phyloP scores from a whole-genome alignment of 257 asterid species.

The Datura wrightii region DNA sequence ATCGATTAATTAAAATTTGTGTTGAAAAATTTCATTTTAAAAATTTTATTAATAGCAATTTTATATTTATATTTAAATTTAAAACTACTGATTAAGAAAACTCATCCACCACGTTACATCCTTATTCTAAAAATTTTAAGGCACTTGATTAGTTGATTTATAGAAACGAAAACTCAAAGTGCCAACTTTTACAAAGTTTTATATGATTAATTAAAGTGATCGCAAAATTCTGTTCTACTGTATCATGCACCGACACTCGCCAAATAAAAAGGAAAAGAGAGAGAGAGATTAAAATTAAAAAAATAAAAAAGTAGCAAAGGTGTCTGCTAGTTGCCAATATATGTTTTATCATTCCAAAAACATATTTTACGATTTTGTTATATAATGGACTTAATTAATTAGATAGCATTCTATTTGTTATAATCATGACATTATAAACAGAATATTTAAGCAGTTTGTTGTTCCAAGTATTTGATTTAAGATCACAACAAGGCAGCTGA shows the following conservation, averaged over 20 bases:
- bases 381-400: background rate
- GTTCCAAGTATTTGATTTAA: no score
- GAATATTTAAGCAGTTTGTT: no score
- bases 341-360: background rate
- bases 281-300: no score
- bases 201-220: background rate
- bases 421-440: background rate
- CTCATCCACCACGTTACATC: background rate
- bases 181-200: background rate
- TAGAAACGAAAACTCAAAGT: background rate
- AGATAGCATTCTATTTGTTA: background rate
- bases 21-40: no score
- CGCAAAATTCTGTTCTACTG: background rate
- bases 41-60: no score
- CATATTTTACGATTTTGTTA: background rate
- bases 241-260: slow-evolving; percentile 7
- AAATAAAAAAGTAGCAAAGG: background rate
- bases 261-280: background rate
- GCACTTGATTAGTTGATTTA: background rate
- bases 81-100: no score
- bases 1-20: no score
- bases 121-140: background rate
- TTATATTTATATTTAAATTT: no score
- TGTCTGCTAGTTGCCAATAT: no score
- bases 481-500: background rate